phyloP scores from a whole-genome alignment of 352 stramenopile species.

The Phytopythium oedochilum region DNA sequence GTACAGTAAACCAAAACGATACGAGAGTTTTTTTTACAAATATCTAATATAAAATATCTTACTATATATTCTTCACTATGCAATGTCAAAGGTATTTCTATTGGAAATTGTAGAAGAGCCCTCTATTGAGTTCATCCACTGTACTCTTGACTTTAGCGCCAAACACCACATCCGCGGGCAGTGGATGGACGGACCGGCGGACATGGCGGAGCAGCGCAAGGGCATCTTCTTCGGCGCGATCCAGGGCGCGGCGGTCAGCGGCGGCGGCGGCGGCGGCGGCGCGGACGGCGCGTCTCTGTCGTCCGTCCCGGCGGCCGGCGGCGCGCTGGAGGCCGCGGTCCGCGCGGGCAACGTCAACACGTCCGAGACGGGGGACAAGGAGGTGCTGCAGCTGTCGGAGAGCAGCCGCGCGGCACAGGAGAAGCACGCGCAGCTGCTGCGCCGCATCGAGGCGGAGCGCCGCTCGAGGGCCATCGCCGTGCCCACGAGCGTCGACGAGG shows the following conservation, averaged over 20 bases:
- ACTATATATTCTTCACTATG: no score
- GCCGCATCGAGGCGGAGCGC: slow-evolving; percentile 90
- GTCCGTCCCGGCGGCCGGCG: slow-evolving; percentile 12
- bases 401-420: slow-evolving; percentile 81
- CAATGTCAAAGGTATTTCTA: neutral
- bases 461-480: slow-evolving; percentile 89
- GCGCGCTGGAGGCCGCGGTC: slow-evolving; percentile 62
- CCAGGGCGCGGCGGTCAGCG: slow-evolving; percentile 19
- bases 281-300: neutral
- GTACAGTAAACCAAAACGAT: no score
- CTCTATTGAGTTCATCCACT: neutral
- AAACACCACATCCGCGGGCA: no score
- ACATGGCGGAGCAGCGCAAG: slow-evolving; percentile 71
- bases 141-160: no score
- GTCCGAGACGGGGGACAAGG: slow-evolving; percentile 65
- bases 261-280: slow-evolving; percentile 5
- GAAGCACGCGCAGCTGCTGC: slow-evolving; percentile 84
- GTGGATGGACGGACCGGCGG: neutral
- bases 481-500: slow-evolving; percentile 90
- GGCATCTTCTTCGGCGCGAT: slow-evolving; percentile 85
- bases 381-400: slow-evolving; percentile 81
- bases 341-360: slow-evolving; percentile 82
- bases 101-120: no score
- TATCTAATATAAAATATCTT: no score
- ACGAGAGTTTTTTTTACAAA: no score